Conservation (phyloP, 2,329 filamentous ascomycete genomes). For the Ceratocystis albifundus region DNA sequence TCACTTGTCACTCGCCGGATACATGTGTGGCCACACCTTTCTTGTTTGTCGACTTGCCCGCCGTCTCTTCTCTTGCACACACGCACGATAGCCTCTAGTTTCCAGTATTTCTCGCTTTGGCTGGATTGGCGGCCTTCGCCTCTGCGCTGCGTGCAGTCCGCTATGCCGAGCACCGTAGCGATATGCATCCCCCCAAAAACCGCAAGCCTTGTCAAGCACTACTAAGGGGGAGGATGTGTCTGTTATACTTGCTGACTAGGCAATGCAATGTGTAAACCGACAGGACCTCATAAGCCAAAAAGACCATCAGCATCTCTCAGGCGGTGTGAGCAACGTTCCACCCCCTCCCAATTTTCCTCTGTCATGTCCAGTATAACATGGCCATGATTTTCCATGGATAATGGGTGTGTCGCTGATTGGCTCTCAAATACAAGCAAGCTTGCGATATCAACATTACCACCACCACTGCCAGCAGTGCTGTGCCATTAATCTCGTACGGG, state of each 20-base stretch:
- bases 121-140: neutral
- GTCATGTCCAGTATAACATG: neutral
- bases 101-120: neutral
- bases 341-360: neutral
- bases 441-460: neutral
- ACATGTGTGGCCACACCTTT: conserved; percentile 1
- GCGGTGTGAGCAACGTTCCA: neutral
- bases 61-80: neutral
- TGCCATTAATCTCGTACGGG: neutral
- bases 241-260: neutral
- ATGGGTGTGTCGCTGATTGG: neutral
- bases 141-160: neutral
- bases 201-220: neutral
- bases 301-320: neutral
- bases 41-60: neutral
- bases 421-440: neutral
- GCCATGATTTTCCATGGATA: neutral
- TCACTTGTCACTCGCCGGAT: neutral
- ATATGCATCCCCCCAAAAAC: neutral
- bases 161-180: neutral
- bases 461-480: neutral
- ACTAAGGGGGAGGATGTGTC: neutral
- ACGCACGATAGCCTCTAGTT: neutral
- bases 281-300: neutral
- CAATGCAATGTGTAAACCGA: neutral